These are phyloP conservation scores for Eucalyptus regnans DNA, from an alignment of 345 rosid genomes.

Conservation along the genomic window DNA sequence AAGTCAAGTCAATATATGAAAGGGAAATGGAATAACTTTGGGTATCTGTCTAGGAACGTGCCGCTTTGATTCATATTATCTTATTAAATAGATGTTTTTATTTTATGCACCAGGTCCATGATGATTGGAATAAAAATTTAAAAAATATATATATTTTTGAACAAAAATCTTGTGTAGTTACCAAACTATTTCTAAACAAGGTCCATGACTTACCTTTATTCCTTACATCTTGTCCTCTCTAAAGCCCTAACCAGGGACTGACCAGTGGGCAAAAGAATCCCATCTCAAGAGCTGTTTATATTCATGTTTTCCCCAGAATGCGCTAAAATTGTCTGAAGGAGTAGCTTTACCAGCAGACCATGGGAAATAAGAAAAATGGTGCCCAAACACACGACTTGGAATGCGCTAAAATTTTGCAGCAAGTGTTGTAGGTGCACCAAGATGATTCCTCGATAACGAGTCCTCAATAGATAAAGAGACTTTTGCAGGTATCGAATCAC, in stretches of 20 bases:
- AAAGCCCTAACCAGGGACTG: conserved; percentile 33
- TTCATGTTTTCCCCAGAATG: conserved; percentile 49
- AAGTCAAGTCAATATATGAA: too few species aligned
- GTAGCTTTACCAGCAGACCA: conserved; percentile 76
- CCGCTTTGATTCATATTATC: too few species aligned
- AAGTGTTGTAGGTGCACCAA: conserved; percentile 36
- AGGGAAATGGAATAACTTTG: rapidly evolving
- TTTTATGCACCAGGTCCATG: too few species aligned
- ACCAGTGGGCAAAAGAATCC: conserved; percentile 53
- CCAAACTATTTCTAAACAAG: too few species aligned
- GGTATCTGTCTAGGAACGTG: too few species aligned
- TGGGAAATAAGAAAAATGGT: conserved; percentile 51
- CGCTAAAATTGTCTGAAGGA: conserved; percentile 59
- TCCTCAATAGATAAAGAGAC: conserved; percentile 45
- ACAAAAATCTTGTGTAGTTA: too few species aligned
- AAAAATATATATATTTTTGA: too few species aligned
- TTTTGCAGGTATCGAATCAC: conserved; percentile 49
- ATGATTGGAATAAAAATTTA: too few species aligned
- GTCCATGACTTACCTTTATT: conserved; percentile 31
- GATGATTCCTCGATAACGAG: conserved; percentile 15
- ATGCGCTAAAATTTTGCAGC: conserved; percentile 74
- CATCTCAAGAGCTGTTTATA: conserved; percentile 53
- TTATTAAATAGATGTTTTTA: too few species aligned
- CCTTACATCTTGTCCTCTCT: conserved; percentile 27
- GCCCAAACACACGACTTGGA: conserved; percentile 34